Percentiles rank a stretch among this genome's conserved stretches.
Evolutionary conservation across 2,329 filamentous ascomycete genomes (phyloP).

Genomic region (Diaporthe sp.): DNA sequence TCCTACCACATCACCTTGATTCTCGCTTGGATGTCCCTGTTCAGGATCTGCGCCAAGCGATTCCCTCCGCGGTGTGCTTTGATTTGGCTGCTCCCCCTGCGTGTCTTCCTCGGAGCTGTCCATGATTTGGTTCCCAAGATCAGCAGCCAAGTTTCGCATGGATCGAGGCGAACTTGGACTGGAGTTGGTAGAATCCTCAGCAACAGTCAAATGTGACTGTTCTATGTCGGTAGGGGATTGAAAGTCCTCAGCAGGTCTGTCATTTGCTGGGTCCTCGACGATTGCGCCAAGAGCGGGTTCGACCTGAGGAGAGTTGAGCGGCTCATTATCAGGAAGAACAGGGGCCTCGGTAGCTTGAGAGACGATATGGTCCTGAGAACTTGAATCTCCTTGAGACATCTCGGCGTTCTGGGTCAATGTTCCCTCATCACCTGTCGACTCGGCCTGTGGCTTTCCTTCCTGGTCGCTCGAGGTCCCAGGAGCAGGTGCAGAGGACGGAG

Average conservation of each 20-base stretch:
- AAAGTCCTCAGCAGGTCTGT: background rate
- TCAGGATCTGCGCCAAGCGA: background rate
- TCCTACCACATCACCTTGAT: background rate
- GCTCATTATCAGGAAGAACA: background rate
- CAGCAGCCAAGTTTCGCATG: background rate
- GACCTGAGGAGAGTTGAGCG: background rate
- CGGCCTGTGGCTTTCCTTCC: background rate
- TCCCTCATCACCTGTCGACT: background rate
- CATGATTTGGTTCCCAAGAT: background rate
- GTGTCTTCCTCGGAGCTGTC: background rate
- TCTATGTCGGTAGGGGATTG: background rate
- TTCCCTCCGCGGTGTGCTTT: background rate
- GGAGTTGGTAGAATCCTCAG: background rate
- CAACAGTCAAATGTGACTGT: background rate
- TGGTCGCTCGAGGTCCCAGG: background rate
- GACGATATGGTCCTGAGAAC: background rate
- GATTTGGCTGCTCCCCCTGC: too few species aligned
- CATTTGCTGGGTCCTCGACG: background rate
- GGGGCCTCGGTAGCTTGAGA: background rate
- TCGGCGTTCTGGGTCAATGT: background rate
- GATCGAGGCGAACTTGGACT: background rate
- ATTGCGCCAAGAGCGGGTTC: background rate
- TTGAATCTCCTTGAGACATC: background rate
- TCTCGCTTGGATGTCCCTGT: background rate
- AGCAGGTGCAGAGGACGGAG: background rate